Evolutionary conservation across 352 stramenopile species (phyloP).

Genomic region (Phytophthora chlamydospora): DNA sequence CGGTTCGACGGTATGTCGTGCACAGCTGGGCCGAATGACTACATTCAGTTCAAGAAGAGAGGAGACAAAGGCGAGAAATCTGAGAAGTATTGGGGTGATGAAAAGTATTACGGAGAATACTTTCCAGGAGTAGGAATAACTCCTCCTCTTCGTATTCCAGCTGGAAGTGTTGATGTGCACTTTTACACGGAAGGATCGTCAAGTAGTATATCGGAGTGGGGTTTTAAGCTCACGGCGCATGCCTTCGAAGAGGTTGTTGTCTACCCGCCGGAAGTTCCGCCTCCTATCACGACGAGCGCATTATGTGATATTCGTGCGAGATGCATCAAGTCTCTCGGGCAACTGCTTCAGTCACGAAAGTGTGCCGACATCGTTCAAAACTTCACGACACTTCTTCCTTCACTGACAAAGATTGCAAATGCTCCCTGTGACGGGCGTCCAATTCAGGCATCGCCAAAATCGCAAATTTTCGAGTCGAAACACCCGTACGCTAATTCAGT

Average conservation of each 20-base stretch:
- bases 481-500: slow-evolving; percentile 87
- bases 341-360: slow-evolving; percentile 37
- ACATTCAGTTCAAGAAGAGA: slow-evolving; percentile 77
- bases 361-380: slow-evolving; percentile 9
- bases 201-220: slow-evolving; percentile 65
- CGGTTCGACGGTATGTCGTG: slow-evolving; percentile 81
- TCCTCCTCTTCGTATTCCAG: slow-evolving; percentile 70
- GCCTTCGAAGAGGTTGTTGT: slow-evolving; percentile 60
- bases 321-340: slow-evolving; percentile 58
- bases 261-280: slow-evolving; percentile 62
- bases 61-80: slow-evolving; percentile 21
- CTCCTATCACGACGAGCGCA: slow-evolving; percentile 42
- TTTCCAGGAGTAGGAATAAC: slow-evolving; percentile 70
- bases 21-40: slow-evolving; percentile 80
- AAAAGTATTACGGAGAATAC: slow-evolving; percentile 73
- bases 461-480: slow-evolving; percentile 81
- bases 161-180: slow-evolving; percentile 64
- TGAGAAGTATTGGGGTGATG: slow-evolving; percentile 64
- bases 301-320: slow-evolving; percentile 64
- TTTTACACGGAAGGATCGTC: slow-evolving; percentile 72
- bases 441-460: slow-evolving; percentile 54
- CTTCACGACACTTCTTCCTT: slow-evolving; percentile 36
- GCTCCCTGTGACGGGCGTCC: slow-evolving; percentile 45
- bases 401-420: slow-evolving; percentile 54
- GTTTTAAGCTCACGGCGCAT: slow-evolving; percentile 81